Conservation (phyloP, 768 basidiomycete species). For the Boletus insuetus region DNA sequence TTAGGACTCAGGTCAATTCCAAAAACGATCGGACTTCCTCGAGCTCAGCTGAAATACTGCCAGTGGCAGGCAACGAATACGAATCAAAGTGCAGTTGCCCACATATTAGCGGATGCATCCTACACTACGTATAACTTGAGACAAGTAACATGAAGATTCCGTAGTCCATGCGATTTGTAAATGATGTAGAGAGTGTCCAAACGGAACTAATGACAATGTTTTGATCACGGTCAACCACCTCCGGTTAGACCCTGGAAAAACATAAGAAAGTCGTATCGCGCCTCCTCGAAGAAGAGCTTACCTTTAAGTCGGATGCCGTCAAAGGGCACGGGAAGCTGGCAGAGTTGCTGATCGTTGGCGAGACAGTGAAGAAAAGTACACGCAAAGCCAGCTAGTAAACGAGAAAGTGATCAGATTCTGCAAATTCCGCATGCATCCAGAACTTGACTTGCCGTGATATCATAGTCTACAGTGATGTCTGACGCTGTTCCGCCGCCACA, state of each 20-base stretch:
- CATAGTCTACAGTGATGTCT: slow-evolving; percentile 60
- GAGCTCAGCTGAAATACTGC: too few species aligned
- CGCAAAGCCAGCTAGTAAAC: slow-evolving; percentile 55
- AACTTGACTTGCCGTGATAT: slow-evolving; percentile 49
- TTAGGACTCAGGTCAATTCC: too few species aligned
- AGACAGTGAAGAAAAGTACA: slow-evolving; percentile 62
- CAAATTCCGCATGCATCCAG: not conserved
- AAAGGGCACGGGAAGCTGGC: slow-evolving; percentile 68
- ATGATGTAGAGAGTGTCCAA: not conserved
- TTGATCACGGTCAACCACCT: not conserved
- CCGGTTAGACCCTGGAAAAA: slow-evolving; percentile 20
- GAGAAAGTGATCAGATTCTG: slow-evolving; percentile 8
- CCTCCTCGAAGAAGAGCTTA: slow-evolving; percentile 5
- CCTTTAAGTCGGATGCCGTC: slow-evolving; percentile 27
- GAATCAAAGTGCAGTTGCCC: too few species aligned
- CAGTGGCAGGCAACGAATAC: too few species aligned
- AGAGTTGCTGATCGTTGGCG: slow-evolving; percentile 60
- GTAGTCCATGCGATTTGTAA: slow-evolving; percentile 16
- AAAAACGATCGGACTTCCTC: too few species aligned
- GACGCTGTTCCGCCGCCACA: slow-evolving; percentile 54
- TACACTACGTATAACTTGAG: not conserved
- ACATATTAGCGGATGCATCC: not conserved
- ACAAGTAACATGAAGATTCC: not conserved
- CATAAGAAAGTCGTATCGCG: slow-evolving; percentile 9
- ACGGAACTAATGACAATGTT: not conserved